Evolutionary conservation across 179 eudicot species (phyloP).

Genomic region (Actinidia arguta): DNA sequence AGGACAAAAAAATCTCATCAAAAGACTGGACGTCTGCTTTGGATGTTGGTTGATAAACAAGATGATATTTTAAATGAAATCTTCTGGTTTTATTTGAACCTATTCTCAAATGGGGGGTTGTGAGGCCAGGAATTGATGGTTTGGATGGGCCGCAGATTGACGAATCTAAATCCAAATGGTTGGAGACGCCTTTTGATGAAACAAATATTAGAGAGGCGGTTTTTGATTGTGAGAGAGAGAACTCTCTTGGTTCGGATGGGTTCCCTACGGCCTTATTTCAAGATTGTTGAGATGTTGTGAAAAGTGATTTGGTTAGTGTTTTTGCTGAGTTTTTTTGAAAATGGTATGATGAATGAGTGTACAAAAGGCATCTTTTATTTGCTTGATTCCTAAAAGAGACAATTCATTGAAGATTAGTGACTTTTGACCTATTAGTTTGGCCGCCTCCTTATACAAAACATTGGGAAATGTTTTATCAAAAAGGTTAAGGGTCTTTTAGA

Average conservation of each 20-base stretch:
- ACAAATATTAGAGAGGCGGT: background rate
- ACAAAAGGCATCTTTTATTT: background rate
- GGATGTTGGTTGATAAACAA: too few relatives aligned
- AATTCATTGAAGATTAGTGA: background rate
- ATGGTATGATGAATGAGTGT: background rate
- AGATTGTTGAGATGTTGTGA: too few relatives aligned
- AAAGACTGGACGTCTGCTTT: too few relatives aligned
- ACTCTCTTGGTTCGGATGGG: background rate
- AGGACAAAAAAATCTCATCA: too few relatives aligned
- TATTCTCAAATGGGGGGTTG: too few relatives aligned
- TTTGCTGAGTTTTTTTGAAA: background rate
- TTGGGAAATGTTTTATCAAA: background rate
- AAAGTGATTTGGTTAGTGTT: background rate
- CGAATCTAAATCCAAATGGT: background rate
- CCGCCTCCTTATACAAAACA: background rate
- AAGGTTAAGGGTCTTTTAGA: background rate
- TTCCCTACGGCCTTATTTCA: background rate
- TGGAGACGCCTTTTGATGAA: constrained; percentile 5
- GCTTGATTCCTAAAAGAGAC: background rate
- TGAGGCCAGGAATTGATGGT: too few relatives aligned
- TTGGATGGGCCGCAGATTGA: background rate
- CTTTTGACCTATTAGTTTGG: background rate
- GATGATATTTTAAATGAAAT: too few relatives aligned
- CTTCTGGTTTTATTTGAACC: too few relatives aligned
- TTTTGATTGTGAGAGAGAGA: background rate